These are phyloP conservation scores for Fusarium torreyae DNA, from an alignment of 2,329 filamentous ascomycete species.

Conservation along the genomic window DNA sequence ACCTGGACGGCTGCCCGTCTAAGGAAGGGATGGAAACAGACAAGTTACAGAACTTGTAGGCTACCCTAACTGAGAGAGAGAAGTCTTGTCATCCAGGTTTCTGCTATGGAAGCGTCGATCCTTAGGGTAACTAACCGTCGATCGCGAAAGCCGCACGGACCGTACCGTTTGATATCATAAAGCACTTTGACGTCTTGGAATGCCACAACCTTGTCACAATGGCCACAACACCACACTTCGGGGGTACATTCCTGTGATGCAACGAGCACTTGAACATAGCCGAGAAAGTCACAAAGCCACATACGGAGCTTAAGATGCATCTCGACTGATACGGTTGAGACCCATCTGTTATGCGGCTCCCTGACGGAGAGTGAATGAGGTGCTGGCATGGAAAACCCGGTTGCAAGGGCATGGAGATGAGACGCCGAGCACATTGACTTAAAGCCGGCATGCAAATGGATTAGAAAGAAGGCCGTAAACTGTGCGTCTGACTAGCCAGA, in stretches of 20 bases:
- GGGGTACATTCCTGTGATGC: conserved; percentile 36
- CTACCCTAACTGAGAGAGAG: conserved; percentile 6
- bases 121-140: conserved; percentile 34
- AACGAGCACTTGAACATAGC: conserved; percentile 20
- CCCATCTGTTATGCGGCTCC: conserved; percentile 10
- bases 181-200: conserved; percentile 30
- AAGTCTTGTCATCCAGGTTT: conserved; percentile 21
- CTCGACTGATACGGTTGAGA: conserved; percentile 34
- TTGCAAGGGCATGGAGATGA: conserved; percentile 9
- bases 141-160: conserved; percentile 44
- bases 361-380: conserved; percentile 7
- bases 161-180: conserved; percentile 36
- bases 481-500: conserved; percentile 10
- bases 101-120: conserved; percentile 32
- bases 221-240: conserved; percentile 33
- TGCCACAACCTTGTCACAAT: conserved; percentile 29
- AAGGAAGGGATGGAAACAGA: conserved; percentile 11
- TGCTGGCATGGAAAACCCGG: conserved; percentile 9
- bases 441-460: conserved; percentile 26
- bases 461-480: background rate
- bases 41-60: conserved; percentile 8
- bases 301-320: conserved; percentile 20
- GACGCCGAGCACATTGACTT: conserved; percentile 25
- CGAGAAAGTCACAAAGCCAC: conserved; percentile 29
- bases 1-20: conserved; percentile 8